Base-by-base conservation (phyloP, 306 rosid genomes). In the Sicyos edulis region DNA sequence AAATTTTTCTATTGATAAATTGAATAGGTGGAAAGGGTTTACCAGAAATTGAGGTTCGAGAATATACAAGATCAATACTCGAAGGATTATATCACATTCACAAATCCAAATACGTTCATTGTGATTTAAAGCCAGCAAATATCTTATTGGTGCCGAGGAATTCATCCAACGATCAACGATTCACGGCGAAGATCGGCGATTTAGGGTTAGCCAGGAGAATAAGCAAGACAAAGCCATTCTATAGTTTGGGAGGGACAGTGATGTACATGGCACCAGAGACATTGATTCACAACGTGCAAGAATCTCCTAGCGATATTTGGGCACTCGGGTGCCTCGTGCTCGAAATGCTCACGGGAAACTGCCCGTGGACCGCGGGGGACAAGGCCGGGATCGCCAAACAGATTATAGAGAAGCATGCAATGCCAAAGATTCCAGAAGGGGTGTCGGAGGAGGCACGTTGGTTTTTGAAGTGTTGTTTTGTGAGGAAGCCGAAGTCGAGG, bases 61-160 rank as follows among this genome's bases (percentile, higher is more conserved):
- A 55, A 8, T 64, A 71, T 34, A 76, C 83, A 3, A 75, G 11
- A 20, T 64, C 77, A 0, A 80, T 76, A 17, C 72, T 80, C 26
- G 68, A 56, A 72, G 83, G 83, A 8, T 15, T 80, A 1, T 12
- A n/a, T 49, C 80, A 80, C 21, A 51, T 80, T 57, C 80, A 76
- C 34, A 20, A n/a, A 15, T 13, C 34, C 1, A 58, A 69, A 21
- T 80, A 61, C 3, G 71, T 76, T 29, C 83, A 80, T 19, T 80
- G 83, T 40, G 80, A 80, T 76, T 64, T 80, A 74, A 80, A 80
- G 77, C 83, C 83, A 0, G 65, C 20, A 10, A 80, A 80, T 60
- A 74, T 76, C 26, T 9, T 80, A 40, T 73, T 80, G 34, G 50
- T 80, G 57, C 44, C 67, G 0, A 54, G 5, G 37, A 26, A 32